Base-by-base conservation (phyloP, 805 yeast species). In the Candida andamanensis region DNA sequence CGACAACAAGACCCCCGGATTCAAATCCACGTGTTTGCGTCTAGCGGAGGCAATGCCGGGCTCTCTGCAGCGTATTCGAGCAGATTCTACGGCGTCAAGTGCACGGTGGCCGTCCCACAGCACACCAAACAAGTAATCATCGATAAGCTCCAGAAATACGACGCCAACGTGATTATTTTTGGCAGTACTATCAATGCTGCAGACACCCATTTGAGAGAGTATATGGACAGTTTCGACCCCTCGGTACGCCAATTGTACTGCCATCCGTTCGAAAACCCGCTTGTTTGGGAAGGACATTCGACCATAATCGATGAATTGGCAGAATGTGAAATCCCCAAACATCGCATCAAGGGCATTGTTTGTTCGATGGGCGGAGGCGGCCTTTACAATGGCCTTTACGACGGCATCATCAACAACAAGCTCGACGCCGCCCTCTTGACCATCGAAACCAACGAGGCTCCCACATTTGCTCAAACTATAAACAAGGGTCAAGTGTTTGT, bases 21-120 rank as follows among this genome's bases (percentile, higher is more conserved):
- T 8, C 20, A 15, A 17, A 45, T 56, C 17, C 45, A 46, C 7
- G 49, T 55, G 3, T 52, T 46, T 36, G 54, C 57, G 2, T 50
- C 59, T 1, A 54, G 60, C n/a, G 64, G 62, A 6, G 63, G 63
- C 1, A 58, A 57, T 38, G 64, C 63, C 1, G 64, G 63, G 2
- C 39, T 58, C 20, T 61, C 64, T 7, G 62, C 62, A 12, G 64
- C 63, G 2, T 54, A 49, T 30, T 50, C 53, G 25, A 42, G 53
- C 14, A 43, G 37, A 30, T 35, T 37, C 30, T 50, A 41, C 32
- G 28, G 30, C 6, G 34, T 54, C 5, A 37, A 41, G 20, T 56
- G 64, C 32, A 57, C 61, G 6, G 64, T 58, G 20, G 61, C 56
- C 6, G 42, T 58, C 4, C 64, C 64, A 1, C 35, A 24, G 8